Conservation (phyloP, 768 basidiomycete genomes). For the Lyophyllum semitale region DNA sequence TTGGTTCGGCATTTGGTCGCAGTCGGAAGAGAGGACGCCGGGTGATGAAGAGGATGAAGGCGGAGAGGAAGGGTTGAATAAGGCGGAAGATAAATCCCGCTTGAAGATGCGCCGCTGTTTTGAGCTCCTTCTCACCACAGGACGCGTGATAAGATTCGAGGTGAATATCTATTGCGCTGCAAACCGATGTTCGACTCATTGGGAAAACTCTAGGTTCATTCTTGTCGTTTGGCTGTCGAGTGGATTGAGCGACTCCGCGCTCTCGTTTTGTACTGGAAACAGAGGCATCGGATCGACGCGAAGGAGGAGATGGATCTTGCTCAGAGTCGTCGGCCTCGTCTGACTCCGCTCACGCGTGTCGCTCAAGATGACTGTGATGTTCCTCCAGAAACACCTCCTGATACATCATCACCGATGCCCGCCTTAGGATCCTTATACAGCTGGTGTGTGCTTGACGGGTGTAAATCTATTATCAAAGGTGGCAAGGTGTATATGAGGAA, state of each 20-base stretch:
- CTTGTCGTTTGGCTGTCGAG: conserved; percentile 67
- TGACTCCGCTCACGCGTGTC: conserved; percentile 58
- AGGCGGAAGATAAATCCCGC: conserved; percentile 41
- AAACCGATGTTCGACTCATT: neutral
- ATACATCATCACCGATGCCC: conserved; percentile 54
- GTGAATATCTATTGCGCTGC: conserved; percentile 41
- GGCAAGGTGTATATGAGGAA: conserved; percentile 75
- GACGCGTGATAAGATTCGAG: conserved; percentile 76
- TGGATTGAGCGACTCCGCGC: conserved; percentile 82
- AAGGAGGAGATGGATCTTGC: conserved; percentile 80
- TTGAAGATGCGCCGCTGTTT: conserved; percentile 71
- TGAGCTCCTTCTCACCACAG: conserved; percentile 71
- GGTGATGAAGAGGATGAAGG: conserved; percentile 69
- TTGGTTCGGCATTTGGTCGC: conserved; percentile 33
- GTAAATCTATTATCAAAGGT: conserved; percentile 70
- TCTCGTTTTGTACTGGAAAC: conserved; percentile 78
- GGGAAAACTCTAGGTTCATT: conserved; percentile 52
- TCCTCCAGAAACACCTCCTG: conserved; percentile 52
- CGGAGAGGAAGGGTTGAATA: conserved; percentile 55
- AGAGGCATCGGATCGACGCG: conserved; percentile 74
- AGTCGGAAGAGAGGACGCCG: conserved; percentile 38
- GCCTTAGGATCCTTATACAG: conserved; percentile 72
- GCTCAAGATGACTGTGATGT: conserved; percentile 40
- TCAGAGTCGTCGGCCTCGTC: conserved; percentile 54
- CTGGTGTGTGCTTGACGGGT: conserved; percentile 85